A percentile compares a stretch with the other conserved stretches of the same genome.
Evolutionary conservation across 2,329 filamentous ascomycete genomes (phyloP).

Genomic region (Chalaropsis thielavioides): DNA sequence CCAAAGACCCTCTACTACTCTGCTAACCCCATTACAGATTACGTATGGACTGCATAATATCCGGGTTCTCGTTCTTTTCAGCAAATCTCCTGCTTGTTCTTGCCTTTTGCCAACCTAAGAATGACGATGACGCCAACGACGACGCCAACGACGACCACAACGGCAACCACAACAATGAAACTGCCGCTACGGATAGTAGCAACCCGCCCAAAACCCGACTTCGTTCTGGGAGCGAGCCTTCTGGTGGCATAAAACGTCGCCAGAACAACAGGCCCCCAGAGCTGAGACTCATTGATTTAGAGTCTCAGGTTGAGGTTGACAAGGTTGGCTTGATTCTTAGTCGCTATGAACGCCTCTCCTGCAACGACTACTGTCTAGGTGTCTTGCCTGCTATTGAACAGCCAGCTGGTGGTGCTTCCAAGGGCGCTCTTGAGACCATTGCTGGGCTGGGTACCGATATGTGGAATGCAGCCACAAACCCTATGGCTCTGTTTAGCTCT

Average conservation of each 20-base stretch:
- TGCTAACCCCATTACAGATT: constrained; percentile 40
- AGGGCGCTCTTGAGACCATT: constrained; percentile 62
- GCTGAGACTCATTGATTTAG: constrained; percentile 76
- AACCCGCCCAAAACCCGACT: neutral
- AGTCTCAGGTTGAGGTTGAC: constrained; percentile 73
- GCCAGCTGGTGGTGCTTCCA: constrained; percentile 28
- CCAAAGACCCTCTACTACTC: neutral
- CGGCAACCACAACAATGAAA: constrained; percentile 19
- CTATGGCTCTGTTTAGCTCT: constrained; percentile 74
- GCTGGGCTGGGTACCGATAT: constrained; percentile 60
- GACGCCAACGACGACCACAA: neutral
- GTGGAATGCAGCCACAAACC: constrained; percentile 83
- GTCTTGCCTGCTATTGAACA: constrained; percentile 59
- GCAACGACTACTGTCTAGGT: constrained; percentile 82
- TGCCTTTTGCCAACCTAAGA: constrained; percentile 68
- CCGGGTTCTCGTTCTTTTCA: constrained; percentile 91
- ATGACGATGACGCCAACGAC: constrained; percentile 40
- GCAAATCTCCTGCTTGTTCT: constrained; percentile 80
- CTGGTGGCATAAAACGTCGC: constrained; percentile 52
- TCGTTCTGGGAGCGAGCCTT: constrained; percentile 42
- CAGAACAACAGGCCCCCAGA: constrained; percentile 77
- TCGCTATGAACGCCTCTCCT: constrained; percentile 70
- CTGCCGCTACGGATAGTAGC: too few relatives aligned
- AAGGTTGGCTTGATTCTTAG: constrained; percentile 76
- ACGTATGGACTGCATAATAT: constrained; percentile 94